Evolutionary conservation across 176 grass and related monocot species (phyloP).

Genomic region (Saccharum officinarum): DNA sequence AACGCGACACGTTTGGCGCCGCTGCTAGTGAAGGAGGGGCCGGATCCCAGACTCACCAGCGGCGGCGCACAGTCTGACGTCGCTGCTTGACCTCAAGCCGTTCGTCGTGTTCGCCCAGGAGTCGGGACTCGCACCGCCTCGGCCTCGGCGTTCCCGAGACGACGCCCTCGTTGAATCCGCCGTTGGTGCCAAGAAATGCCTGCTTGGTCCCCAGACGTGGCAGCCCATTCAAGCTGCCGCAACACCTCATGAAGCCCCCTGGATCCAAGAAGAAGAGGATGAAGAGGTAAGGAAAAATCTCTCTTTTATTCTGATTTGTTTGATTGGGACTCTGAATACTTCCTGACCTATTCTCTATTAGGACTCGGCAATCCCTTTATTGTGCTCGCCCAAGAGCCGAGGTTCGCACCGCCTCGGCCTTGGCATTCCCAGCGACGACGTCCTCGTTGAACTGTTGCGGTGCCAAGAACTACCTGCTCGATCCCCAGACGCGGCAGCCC

Average conservation of each 20-base stretch:
- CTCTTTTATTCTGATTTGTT: too few relatives aligned
- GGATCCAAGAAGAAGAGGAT: too few relatives aligned
- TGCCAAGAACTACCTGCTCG: conserved; percentile 35
- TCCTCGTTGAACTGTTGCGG: conserved; percentile 37
- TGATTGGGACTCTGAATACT: too few relatives aligned
- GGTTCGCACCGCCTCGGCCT: conserved; percentile 67
- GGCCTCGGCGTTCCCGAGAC: conserved; percentile 69
- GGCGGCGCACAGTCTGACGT: too few relatives aligned
- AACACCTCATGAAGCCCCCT: too few relatives aligned
- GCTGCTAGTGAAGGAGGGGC: too few relatives aligned
- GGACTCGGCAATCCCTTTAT: too few relatives aligned
- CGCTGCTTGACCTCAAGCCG: too few relatives aligned
- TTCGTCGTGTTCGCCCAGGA: conserved; percentile 19
- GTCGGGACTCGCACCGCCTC: conserved; percentile 61
- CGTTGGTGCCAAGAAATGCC: conserved; percentile 31
- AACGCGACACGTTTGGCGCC: too few relatives aligned
- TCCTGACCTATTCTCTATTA: too few relatives aligned
- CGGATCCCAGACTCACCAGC: too few relatives aligned
- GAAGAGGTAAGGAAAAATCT: too few relatives aligned
- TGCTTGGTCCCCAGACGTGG: conserved; percentile 27
- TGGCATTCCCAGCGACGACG: conserved; percentile 51
- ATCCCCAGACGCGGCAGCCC: neutral
- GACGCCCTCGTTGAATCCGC: conserved; percentile 27
- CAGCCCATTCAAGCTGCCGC: conserved; percentile 3
- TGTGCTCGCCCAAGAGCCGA: conserved; percentile 47